Conservation (phyloP, 257 asterid species). For the Solanum sejunctum region DNA sequence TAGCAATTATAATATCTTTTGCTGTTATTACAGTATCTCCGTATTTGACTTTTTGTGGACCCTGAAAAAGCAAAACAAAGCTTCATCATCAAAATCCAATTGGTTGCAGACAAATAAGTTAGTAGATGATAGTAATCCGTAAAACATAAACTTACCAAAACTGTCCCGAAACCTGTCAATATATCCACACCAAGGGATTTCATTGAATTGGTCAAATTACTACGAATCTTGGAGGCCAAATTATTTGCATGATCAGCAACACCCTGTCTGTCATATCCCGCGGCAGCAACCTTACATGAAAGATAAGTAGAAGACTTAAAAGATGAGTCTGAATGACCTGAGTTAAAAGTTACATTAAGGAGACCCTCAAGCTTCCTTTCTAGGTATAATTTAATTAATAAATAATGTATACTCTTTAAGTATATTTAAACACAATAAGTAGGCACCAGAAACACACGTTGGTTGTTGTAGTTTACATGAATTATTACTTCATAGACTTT, state of each 20-base stretch:
- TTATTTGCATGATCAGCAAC: conserved; percentile 94
- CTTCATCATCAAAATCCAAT: neutral
- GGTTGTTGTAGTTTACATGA: neutral
- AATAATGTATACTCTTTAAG: neutral
- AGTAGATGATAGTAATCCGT: neutral
- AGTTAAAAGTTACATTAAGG: neutral
- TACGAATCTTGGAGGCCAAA: conserved; percentile 81
- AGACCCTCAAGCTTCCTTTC: neutral
- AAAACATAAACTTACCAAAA: conserved; percentile 47
- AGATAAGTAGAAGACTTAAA: conserved; percentile 1
- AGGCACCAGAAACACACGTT: neutral
- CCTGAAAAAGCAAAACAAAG: conserved; percentile 26
- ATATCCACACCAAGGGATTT: conserved; percentile 94
- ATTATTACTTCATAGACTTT: neutral
- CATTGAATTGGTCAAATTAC: conserved; percentile 81
- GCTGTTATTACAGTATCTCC: conserved; percentile 64
- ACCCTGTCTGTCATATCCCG: conserved; percentile 83
- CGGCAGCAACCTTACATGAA: conserved; percentile 68
- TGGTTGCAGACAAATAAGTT: neutral
- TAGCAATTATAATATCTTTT: conserved; percentile 84
- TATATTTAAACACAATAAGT: neutral
- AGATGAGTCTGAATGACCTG: neutral
- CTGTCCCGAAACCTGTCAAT: conserved; percentile 74
- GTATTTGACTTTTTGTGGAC: conserved; percentile 85
- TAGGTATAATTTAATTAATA: neutral